Percentiles rank a stretch among this genome's conserved stretches.
Conservation (phyloP, 306 rosid species). For the Gynostemma pentaphyllum region DNA sequence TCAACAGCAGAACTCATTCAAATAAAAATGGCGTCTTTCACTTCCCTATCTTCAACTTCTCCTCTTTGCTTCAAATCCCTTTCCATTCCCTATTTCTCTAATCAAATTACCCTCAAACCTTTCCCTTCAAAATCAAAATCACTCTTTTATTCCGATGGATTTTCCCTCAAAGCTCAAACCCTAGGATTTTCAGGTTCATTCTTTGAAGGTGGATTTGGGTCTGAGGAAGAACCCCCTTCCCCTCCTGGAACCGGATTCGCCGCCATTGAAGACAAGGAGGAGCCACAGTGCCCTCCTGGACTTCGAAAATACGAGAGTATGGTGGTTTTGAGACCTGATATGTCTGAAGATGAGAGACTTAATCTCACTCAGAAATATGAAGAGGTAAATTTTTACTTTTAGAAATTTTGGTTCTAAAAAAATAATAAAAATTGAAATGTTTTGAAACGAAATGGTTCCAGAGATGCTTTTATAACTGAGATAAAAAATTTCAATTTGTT, state of each 20-base stretch:
- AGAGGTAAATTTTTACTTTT: constrained; percentile 34
- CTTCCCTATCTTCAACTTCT: constrained; percentile 4
- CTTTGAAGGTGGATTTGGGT: constrained; percentile 63
- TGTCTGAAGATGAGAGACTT: constrained; percentile 68
- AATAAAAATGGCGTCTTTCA: constrained; percentile 2
- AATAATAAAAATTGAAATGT: background rate
- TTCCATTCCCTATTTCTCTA: constrained; percentile 6
- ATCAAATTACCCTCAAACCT: constrained; percentile 16
- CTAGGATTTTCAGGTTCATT: constrained; percentile 56
- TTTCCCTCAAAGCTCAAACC: constrained; percentile 36
- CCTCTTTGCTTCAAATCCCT: constrained; percentile 8
- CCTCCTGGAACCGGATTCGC: constrained; percentile 30
- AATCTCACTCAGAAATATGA: constrained; percentile 68
- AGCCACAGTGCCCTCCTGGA: constrained; percentile 70
- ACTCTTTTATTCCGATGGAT: background rate
- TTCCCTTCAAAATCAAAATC: constrained; percentile 14
- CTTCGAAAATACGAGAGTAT: constrained; percentile 61
- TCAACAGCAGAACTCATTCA: background rate
- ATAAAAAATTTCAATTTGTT: background rate
- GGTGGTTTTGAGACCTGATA: constrained; percentile 64
- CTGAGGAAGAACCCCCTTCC: constrained; percentile 44
- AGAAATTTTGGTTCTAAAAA: background rate
- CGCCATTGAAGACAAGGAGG: constrained; percentile 72
- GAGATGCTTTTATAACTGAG: background rate
- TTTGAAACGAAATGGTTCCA: background rate